Percentiles rank a stretch among this genome's conserved stretches.
Conservation (phyloP, 768 basidiomycete genomes). For the Nidularia sp. region DNA sequence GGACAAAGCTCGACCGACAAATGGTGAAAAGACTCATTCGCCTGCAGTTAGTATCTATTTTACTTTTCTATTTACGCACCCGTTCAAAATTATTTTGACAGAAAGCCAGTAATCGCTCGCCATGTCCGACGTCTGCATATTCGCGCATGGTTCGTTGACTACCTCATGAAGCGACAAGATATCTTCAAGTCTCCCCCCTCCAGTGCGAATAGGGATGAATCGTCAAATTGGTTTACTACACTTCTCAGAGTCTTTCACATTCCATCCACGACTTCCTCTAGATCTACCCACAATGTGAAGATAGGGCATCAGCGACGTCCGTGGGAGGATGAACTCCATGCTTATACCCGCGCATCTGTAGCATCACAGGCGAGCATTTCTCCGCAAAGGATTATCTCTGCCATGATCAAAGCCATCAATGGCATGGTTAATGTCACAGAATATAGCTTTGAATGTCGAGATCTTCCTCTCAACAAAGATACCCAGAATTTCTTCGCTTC, state of each 20-base stretch:
- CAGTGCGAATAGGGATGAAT: not conserved
- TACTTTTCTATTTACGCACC: not conserved
- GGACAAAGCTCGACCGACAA: slow-evolving; percentile 22
- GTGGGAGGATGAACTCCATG: not conserved
- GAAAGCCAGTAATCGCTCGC: slow-evolving; percentile 23
- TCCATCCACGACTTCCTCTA: not conserved
- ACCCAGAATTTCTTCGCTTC: slow-evolving; percentile 23
- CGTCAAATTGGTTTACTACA: not conserved
- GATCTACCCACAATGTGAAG: not conserved
- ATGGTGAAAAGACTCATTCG: slow-evolving; percentile 20
- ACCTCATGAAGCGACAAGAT: slow-evolving; percentile 18
- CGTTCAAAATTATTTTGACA: slow-evolving; percentile 3
- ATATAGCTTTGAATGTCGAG: slow-evolving; percentile 33
- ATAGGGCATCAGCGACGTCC: not conserved
- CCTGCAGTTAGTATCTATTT: slow-evolving; percentile 20
- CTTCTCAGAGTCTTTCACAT: not conserved
- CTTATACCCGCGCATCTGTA: too few relatives aligned
- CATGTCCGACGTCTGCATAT: slow-evolving; percentile 29
- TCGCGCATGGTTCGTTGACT: slow-evolving; percentile 36
- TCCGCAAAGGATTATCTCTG: slow-evolving; percentile 17
- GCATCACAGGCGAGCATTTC: not conserved
- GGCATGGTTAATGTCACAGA: slow-evolving; percentile 27
- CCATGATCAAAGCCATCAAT: slow-evolving; percentile 25
- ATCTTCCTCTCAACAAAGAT: slow-evolving; percentile 24
- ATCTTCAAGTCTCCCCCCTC: not conserved